Evolutionary conservation across 2,329 filamentous ascomycete species (phyloP).

Genomic region (Aspergillus ruber): DNA sequence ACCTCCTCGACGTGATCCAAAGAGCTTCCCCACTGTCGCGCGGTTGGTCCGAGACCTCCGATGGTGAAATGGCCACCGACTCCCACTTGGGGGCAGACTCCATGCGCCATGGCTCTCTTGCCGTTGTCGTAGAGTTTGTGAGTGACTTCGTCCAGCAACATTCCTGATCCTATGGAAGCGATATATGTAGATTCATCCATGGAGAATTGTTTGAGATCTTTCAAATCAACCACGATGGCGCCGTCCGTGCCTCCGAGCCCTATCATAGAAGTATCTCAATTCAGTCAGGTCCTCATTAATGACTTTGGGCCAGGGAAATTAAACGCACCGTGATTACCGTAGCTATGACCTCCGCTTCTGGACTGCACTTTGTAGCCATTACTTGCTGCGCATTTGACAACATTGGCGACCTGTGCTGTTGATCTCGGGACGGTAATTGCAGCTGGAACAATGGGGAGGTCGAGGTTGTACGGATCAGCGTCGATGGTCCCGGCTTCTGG

Average conservation of each 20-base stretch:
- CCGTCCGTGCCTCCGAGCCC: constrained; percentile 30
- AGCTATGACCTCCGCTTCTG: constrained; percentile 49
- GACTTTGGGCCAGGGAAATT: not conserved
- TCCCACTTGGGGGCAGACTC: constrained; percentile 33
- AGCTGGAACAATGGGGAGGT: constrained; percentile 21
- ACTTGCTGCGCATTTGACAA: constrained; percentile 42
- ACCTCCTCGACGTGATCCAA: constrained; percentile 47
- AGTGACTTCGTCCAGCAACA: constrained; percentile 27
- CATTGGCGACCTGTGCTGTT: constrained; percentile 37
- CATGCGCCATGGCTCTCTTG: constrained; percentile 32
- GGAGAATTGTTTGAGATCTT: constrained; percentile 25
- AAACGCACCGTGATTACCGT: constrained; percentile 43
- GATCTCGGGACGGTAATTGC: constrained; percentile 30
- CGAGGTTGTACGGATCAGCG: constrained; percentile 19
- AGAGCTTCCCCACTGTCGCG: constrained; percentile 45
- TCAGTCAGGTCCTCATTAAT: not conserved
- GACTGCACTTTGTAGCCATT: constrained; percentile 44
- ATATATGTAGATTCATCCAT: constrained; percentile 24
- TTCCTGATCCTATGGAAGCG: constrained; percentile 32
- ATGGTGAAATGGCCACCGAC: constrained; percentile 37
- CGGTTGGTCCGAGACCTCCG: constrained; percentile 37
- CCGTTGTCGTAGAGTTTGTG: constrained; percentile 23
- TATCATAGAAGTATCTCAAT: constrained; percentile 2
- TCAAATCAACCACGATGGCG: constrained; percentile 25
- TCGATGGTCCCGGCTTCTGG: constrained; percentile 4